Base-by-base conservation (phyloP, 208 protist genomes). In the Acanthamoeba quina region DNA sequence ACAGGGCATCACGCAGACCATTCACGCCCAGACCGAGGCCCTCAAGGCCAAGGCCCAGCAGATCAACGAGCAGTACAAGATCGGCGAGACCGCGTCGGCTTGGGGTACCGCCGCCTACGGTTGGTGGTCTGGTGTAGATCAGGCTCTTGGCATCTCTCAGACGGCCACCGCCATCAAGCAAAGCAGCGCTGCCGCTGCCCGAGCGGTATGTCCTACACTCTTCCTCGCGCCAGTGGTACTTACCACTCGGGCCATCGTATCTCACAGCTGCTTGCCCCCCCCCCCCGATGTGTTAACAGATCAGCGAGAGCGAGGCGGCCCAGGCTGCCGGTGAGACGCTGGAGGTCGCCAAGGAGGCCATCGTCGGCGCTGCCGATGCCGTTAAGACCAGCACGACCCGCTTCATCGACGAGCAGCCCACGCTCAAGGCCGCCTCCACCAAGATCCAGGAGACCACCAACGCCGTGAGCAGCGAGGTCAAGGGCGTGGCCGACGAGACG, bases 11-110 rank as follows among this genome's bases (percentile, higher is more conserved):
- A 54, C 80, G 54, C 54, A 92, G 29, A 76, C 58, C 47, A 94
- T 94, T 54, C 41, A 49, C 7, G 93, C 58, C 24, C 93, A 86
- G 37, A 78, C 93, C 13, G 80, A 94, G 49, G 64, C 93, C 37
- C 49, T 94, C 5, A 94, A 94, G 74, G 93, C 93, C 49, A 94
- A 93, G 82, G 93, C 93, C 1, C 62, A 66, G 52, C 41, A 93
- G 54, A 52, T 94, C 74, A 58, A 94, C 41, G n/a, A 92, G 66
- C 60, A 91, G 62, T 91, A 91, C 85, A 94, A 89, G 74, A 78
- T 94, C 31, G 44, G 83, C 58, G 83, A 92, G 66, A 88, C 93
- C 21, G 76, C 93, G 15, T 82, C 93, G 5, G 54, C 80, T 24
- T 86, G 90, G 78, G 90, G 66, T 49, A 58, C 0, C 60, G 90